Evolutionary conservation across 2,329 filamentous ascomycete genomes (phyloP), one percentile per base, ranked within the genome.

Genomic region (Colletotrichum sp.): DNA sequence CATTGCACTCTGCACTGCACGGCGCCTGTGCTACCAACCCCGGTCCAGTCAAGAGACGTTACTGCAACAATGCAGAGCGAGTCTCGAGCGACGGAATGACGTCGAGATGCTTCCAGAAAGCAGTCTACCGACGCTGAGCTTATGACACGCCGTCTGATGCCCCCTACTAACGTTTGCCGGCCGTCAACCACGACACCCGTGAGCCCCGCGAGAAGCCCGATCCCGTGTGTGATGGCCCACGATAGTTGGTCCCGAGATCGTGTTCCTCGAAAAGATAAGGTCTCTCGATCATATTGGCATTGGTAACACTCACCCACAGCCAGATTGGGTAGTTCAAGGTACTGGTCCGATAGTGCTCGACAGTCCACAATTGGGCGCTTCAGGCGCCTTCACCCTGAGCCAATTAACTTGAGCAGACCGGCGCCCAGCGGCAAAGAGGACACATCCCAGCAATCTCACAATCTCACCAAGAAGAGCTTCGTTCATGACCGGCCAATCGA

Each of bases 71-170:
- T 44, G 30, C 30, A 15, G 8, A 26, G 32, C n/a, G 21, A 16
- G 18, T 18, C 15, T 21, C 52, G 49, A 55, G 16, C 34, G 32
- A 73, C 39, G 70, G 24, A 69, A 73, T 76, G 74, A 76, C 74
- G 74, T 76, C 65, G 64, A 39, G 21, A 39, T 72, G 36, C 66
- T 24, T 30, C 52, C 30, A 28, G 34, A 30, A 15, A 18, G 26
- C 49, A 24, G 36, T 21, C 39, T 26, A 49, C 49, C 16, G 26
- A 70, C 57, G 26, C 32, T 26, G 36, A 36, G 34, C 32, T 39
- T 8, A 34, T 64, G 34, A 34, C 24, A 64, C 62, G 34, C 21
- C 34, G 15, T 64, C 62, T 8, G 13, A 24, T 64, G 24, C 15
- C 21, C n/a, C 30, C 65, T 34, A 21, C 67, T 18, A 69, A 49